Percentiles rank a stretch among this genome's conserved stretches.
These are phyloP conservation scores for Fragaria iinumae DNA, from an alignment of 306 rosid species.

Conservation along the genomic window DNA sequence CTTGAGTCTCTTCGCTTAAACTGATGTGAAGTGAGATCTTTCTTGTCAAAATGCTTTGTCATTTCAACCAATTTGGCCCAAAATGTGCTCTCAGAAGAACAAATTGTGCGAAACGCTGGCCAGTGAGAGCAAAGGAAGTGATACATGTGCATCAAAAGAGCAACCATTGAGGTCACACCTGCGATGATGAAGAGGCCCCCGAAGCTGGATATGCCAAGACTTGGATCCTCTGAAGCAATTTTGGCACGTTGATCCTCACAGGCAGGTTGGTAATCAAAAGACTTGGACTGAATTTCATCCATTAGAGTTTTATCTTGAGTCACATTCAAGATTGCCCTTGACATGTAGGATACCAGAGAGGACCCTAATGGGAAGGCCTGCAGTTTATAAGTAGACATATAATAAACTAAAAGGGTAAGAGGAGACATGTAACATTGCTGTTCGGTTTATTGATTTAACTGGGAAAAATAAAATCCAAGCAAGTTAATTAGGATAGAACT, in stretches of 20 bases:
- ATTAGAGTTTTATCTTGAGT: conserved; percentile 29
- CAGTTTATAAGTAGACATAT: background rate
- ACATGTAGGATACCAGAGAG: conserved; percentile 36
- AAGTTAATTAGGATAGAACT: conserved; percentile 12
- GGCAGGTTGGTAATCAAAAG: conserved; percentile 11
- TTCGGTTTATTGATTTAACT: too few relatives aligned
- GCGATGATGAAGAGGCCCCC: conserved; percentile 48
- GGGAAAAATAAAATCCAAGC: too few relatives aligned
- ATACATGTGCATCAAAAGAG: conserved; percentile 12
- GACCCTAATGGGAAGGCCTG: conserved; percentile 49
- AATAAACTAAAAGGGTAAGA: too few relatives aligned
- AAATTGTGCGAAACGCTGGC: conserved; percentile 6
- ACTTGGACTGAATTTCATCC: conserved; percentile 20
- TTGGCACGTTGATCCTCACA: conserved; percentile 17
- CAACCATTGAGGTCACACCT: conserved; percentile 18
- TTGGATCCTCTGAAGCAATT: conserved; percentile 15
- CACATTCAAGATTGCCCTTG: conserved; percentile 46
- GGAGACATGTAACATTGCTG: background rate
- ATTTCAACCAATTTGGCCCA: conserved; percentile 7
- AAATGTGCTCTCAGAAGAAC: background rate
- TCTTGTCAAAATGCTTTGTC: conserved; percentile 20
- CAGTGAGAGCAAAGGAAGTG: background rate
- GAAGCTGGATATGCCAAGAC: conserved; percentile 35
- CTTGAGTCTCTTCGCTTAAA: background rate
- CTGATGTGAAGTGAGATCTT: background rate